Evolutionary conservation across 768 basidiomycete genomes (phyloP).

Genomic region (Termitomyces sp.): DNA sequence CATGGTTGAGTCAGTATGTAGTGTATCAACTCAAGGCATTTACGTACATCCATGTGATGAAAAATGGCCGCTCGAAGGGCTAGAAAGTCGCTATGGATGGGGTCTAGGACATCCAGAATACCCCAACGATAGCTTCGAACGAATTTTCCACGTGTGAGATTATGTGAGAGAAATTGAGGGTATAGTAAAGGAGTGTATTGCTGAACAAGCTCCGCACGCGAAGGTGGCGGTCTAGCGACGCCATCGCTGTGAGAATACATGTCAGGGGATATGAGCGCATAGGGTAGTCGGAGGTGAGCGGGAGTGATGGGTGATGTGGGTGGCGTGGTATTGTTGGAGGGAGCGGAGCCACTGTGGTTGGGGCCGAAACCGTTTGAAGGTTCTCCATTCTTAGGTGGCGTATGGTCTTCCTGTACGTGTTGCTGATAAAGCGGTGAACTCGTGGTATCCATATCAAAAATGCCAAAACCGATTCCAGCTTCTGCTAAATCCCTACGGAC

Average conservation of each 20-base stretch:
- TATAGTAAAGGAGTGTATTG: slow-evolving; percentile 67
- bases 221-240: slow-evolving; percentile 51
- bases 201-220: slow-evolving; percentile 70
- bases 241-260: slow-evolving; percentile 84
- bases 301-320: slow-evolving; percentile 66
- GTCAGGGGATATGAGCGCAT: slow-evolving; percentile 82
- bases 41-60: slow-evolving; percentile 83
- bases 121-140: slow-evolving; percentile 83
- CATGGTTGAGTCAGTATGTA: slow-evolving; percentile 12
- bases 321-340: slow-evolving; percentile 51
- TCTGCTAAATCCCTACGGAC: slow-evolving; percentile 79
- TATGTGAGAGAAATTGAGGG: slow-evolving; percentile 35
- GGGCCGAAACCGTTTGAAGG: slow-evolving; percentile 49
- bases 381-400: slow-evolving; percentile 49
- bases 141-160: slow-evolving; percentile 62
- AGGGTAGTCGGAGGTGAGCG: slow-evolving; percentile 69
- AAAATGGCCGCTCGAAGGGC: slow-evolving; percentile 77
- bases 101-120: slow-evolving; percentile 74
- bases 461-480: slow-evolving; percentile 85
- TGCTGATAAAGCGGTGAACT: slow-evolving; percentile 39
- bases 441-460: slow-evolving; percentile 72
- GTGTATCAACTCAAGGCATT: slow-evolving; percentile 16
- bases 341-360: slow-evolving; percentile 51
- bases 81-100: slow-evolving; percentile 78
- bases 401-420: slow-evolving; percentile 43